Evolutionary conservation across 169 alveolate species (phyloP), one percentile per base, ranked within the genome.

Genomic region (Theileria orientalis): DNA sequence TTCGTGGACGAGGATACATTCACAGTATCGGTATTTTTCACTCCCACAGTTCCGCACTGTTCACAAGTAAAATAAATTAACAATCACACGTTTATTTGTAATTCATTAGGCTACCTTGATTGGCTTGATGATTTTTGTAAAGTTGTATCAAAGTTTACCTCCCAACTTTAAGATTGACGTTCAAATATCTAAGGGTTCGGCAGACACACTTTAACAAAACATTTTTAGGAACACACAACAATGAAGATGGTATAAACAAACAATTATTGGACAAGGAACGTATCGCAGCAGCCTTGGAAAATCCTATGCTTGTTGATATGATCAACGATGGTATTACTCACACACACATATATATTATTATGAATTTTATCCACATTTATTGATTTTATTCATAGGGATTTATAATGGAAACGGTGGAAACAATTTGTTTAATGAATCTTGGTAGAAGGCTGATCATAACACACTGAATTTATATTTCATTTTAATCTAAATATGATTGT

Each of bases 41-140:
- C 97, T 0, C 99, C 99, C 2, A 98, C 99, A 25, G 97, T 98
- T 57, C 98, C 99, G 41, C 97, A 95, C 76, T 98, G 99, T 79
- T 83, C 94, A 3, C 95, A 88, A 79, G 93, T 78, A 25, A 33
- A 62, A n/a, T 32, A 25, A 44, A 23, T 3, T 2, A 16, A 33
- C 32, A 60, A 0, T 2, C 30, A 21, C 13, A n/a, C 11, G 0
- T 21, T 16, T 46, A 0, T 27, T 40, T 1, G 29, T 41, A 9
- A 13, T 78, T 92, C n/a, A n/a, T 44, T 86, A 95, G 94, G 98
- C 99, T 13, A 92, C 98, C 47, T 83, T 96, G 29, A 98, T 98
- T 6, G 99, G 99, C 0, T 82, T 98, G 69, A 93, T 96, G 94
- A 90, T 98, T 32, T 93, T 92, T 71, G 96, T 93, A 47, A 96